Base-by-base conservation (phyloP, 129 eudicot genomes). In the Gnaphalium uliginosum region DNA sequence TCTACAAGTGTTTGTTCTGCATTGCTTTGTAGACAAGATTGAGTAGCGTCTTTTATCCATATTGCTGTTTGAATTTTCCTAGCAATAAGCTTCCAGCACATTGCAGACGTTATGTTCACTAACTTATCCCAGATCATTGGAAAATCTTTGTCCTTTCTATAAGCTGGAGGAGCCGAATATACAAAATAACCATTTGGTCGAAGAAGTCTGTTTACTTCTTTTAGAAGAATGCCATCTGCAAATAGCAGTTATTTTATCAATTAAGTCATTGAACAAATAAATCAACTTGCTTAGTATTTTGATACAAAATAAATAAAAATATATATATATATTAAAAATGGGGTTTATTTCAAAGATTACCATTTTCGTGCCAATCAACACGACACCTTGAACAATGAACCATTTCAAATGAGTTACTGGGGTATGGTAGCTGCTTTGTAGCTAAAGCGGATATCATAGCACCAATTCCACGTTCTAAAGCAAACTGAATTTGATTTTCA, bases 111-210 rank as follows among this genome's bases (percentile, higher is more conserved):
- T 78, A 95, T 69, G 48, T 86, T 89, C 74, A 85, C 82, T 83
- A 95, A 41, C 72, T 91, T 91, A 27, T 91, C 97, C 99, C 99
- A 95, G 48, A 95, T 95, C 54, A 78, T 33, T 35, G 99, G 97
- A 79, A 67, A 95, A 81, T 91, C 99, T 83, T 95, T 95, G 80
- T 95, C 99, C 85, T 95, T 95, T 81, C 89, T 87, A 73, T 95
- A 95, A 61, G 97, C 99, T 7, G 99, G 99, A 48, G 99, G 99
- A 72, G 99, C 99, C 41, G 99, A 95, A 82, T 95, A 95, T 39
- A 95, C 89, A 78, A 95, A 95, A 69, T 91, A 91, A 61, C 99
- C 99, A 78, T 95, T 91, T 56, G 96, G 79, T 54, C 97, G 86
- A 63, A 95, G 81, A 56, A 95, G 86, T 51, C 99, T 89, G 78